Base-by-base conservation (phyloP, 2,329 filamentous ascomycete genomes). In the Phaeosphaeriaceae sp. region DNA sequence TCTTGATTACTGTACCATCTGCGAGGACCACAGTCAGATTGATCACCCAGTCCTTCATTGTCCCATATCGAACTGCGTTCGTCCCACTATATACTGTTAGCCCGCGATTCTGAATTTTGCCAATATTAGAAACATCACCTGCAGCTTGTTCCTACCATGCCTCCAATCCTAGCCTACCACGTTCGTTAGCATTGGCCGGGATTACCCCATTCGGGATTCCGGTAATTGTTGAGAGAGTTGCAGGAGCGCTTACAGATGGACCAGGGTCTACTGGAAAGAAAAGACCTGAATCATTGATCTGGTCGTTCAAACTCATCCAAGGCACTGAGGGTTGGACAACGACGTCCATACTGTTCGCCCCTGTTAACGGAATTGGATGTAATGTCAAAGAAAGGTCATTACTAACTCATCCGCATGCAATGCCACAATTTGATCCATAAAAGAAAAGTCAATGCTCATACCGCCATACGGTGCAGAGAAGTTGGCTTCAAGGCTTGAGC, bases 221-320 rank as follows among this genome's bases (percentile, higher is more conserved):
- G 37, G 37, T 15, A 28, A 26, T 48, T 46, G 36, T 49, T 45
- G 39, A 18, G 42, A 42, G 45, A 13, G 15, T 18, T 44, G 38
- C 32, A 34, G 43, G 40, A 41, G 41, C 29, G 64, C 71, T 60
- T 60, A 74, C 72, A 17, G 74, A 76, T 30, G 87, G 87, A 70
- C 89, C 89, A 11, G 92, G 92, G 65, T 97, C 92, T 11, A 96
- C 87, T 1, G 92, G 92, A 68, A 96, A 95, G 76, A 96, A 96
- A 1, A 97, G 82, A 0, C 90, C 90, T 3, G 84, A 87, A 32
- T 83, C 80, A 72, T 88, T 84, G 64, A 89, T 85, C 40, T 85
- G 80, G 57, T 88, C 85, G 64, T 97, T 97, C 49, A 97, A 76
- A 43, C 89, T 85, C 82, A 95, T 92, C 92, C 92, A 97, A n/a